Base-by-base conservation (phyloP, 352 stramenopile genomes). In the Globisporangium okanoganense region DNA sequence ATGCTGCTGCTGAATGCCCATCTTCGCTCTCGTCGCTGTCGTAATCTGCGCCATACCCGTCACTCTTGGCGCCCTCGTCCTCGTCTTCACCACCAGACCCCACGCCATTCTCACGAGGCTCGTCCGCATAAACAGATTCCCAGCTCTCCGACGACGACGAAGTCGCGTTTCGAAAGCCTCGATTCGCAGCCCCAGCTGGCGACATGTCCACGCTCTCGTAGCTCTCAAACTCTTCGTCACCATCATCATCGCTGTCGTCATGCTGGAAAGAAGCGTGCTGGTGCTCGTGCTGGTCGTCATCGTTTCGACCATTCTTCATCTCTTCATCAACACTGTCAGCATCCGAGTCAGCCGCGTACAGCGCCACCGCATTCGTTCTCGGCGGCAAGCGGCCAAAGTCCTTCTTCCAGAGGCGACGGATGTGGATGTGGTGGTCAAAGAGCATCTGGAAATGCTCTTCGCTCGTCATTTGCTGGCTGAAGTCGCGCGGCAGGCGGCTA, bases 341-440 rank as follows among this genome's bases (percentile, higher is more conserved):
- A 8, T 70, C 64, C 8, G 25, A 54, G 18, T 56, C 51, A 16
- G 44, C 24, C 53, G 44, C 56, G 35, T 58, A 67, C 56, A 41
- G 41, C 16, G n/a, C 58, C 5, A 36, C n/a, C 5, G 45, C 27
- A 9, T 48, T 70, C 2, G 31, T 57, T 22, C 60, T 56, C 5
- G 56, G 67, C 2, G 86, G 86, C 52, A 95, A 61, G 5, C 86
- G 82, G 0, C 86, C 86, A 68, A 95, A 95, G 49, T 95, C 86
- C 22, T 79, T 85, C 58, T 94, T 90, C 86, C 86, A 95, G 5
- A 95, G 65, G 3, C 74, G 76, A 2, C 85, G 72, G 47, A 95
- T 87, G 62, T 94, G 79, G 38, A 92, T 74, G 58, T 95, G 86
- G 55, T 88, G 73, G 38, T 93, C 80, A 24, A 92, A 67, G 5